Evolutionary conservation across 805 yeast species (phyloP), one percentile per base, ranked within the genome.

Genomic region (Ogataea salicorniae): DNA sequence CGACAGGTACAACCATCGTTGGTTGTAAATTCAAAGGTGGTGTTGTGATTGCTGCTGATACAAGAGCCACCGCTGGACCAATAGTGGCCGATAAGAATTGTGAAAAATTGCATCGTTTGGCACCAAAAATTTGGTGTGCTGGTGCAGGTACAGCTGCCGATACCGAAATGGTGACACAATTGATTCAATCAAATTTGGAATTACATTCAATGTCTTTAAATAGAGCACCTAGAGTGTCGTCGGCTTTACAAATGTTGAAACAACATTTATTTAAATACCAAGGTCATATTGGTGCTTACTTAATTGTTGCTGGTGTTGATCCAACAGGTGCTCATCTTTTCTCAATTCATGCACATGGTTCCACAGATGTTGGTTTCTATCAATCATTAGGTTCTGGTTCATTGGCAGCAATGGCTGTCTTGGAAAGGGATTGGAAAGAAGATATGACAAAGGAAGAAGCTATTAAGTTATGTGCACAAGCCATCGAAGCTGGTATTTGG

Each of bases 71-170:
- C 3, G 84, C 94, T 35, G 99, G 99, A 14, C 84, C 84, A 49
- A 89, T 94, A 58, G 98, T 94, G 34, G 99, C 99, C 7, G 98
- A 94, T 71, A 94, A 94, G 74, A 94, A 94, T 73, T 91, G 97
- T 76, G 97, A 90, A 63, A 92, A 92, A 70, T 75, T 94, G 55
- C 97, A 92, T 70, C 73, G 95, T 57, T 76, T 91, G 55, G 79
- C 96, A 6, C 96, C 97, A 9, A 79, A 77, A 62, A 90, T 91
- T 64, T 92, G 97, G 97, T 92, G 99, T 81, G 99, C 99, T 45
- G 99, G 99, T 61, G 99, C 99, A 3, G 99, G 99, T 68, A 94
- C 99, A n/a, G 99, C 99, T 31, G 98, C 99, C 7, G 99, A 94
- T 66, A 94, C 97, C 13, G 98, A 94, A 67, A 89, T 90, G 82